phyloP scores from a whole-genome alignment of 2,329 filamentous ascomycete genomes.

The Xenoacremonium recifei region DNA sequence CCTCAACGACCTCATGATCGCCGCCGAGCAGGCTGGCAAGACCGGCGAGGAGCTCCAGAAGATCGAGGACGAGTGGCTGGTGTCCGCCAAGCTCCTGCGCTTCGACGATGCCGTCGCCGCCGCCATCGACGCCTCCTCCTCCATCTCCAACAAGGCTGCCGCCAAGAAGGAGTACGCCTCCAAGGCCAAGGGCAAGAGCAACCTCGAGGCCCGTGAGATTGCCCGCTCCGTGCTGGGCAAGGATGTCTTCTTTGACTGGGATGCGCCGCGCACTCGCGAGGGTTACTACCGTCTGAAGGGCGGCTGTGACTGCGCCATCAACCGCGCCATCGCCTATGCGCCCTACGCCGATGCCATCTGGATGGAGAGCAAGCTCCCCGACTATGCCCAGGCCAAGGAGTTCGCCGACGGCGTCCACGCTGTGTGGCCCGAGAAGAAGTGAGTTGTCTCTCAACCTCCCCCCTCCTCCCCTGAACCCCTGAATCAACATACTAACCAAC shows the following conservation, averaged over 20 bases:
- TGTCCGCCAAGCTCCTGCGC: constrained; percentile 76
- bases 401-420: constrained; percentile 93
- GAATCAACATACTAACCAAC: constrained; percentile 2
- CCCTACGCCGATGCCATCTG: constrained; percentile 96
- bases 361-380: constrained; percentile 99
- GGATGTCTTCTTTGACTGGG: constrained; percentile 93
- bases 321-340: constrained; percentile 86
- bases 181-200: constrained; percentile 78
- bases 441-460: too few species aligned
- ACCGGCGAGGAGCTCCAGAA: constrained; percentile 76
- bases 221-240: constrained; percentile 74
- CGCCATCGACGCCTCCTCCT: constrained; percentile 68
- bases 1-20: constrained; percentile 86
- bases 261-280: constrained; percentile 86
- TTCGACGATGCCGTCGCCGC: constrained; percentile 89
- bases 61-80: constrained; percentile 87
- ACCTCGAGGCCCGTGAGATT: constrained; percentile 75
- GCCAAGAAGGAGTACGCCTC: constrained; percentile 66
- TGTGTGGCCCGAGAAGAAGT: constrained; percentile 96
- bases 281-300: constrained; percentile 93
- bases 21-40: constrained; percentile 81
- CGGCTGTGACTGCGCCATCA: constrained; percentile 86
- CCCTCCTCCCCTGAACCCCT: constrained; percentile 1
- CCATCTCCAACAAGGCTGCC: constrained; percentile 63
- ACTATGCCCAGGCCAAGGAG: constrained; percentile 86